These are phyloP conservation scores for Xerocomus potaroensis DNA, from an alignment of 768 basidiomycete genomes.

Conservation along the genomic window DNA sequence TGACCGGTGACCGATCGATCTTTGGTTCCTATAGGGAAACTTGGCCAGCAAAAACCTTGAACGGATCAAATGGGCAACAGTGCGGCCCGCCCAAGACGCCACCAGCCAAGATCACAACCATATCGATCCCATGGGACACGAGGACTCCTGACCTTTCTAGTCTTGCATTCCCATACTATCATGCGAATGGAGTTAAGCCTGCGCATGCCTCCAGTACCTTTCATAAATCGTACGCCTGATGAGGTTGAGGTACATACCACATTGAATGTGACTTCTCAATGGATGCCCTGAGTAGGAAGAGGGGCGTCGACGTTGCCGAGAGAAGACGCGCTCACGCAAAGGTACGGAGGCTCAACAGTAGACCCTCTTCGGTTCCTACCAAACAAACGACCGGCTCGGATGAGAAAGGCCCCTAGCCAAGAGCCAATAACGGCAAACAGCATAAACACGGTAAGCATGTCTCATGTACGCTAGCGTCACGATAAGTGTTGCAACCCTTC, in stretches of 20 bases:
- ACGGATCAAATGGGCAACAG: not conserved
- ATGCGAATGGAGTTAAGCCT: constrained; percentile 45
- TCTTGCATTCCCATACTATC: constrained; percentile 13
- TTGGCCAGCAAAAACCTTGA: constrained; percentile 46
- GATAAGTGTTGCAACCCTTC: not conserved
- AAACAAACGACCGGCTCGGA: constrained; percentile 50
- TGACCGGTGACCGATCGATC: too few species aligned
- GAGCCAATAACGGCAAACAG: constrained; percentile 9
- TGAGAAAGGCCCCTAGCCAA: constrained; percentile 37
- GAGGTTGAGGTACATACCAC: not conserved
- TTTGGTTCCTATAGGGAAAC: constrained; percentile 47
- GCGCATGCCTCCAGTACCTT: constrained; percentile 59
- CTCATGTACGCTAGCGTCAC: constrained; percentile 1
- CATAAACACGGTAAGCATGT: constrained; percentile 1
- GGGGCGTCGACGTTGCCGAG: constrained; percentile 52
- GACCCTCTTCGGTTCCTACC: constrained; percentile 51
- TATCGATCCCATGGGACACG: constrained; percentile 55
- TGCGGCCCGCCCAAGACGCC: not conserved
- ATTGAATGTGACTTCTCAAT: constrained; percentile 35
- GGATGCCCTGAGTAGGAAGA: constrained; percentile 47
- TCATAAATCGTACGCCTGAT: constrained; percentile 40
- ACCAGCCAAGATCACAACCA: constrained; percentile 42
- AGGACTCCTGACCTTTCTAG: constrained; percentile 31
- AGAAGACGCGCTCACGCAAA: constrained; percentile 49
- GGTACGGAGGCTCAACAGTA: constrained; percentile 50